Conservation (phyloP, 208 protist species). For the Spongospora subterranea region DNA sequence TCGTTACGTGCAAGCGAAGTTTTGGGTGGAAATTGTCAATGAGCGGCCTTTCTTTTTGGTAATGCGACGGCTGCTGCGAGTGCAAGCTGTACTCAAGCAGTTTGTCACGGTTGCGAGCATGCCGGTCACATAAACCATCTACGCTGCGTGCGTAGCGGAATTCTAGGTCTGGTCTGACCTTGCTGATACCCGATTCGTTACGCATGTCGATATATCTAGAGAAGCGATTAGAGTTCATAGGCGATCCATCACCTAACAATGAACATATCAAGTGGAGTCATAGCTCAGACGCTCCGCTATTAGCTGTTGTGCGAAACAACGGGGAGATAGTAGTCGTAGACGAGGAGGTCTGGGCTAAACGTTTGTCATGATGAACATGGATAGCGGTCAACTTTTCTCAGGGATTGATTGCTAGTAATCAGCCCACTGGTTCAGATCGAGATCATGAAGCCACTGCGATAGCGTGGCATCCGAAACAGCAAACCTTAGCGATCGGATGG, state of each 20-base stretch:
- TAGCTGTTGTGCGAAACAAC: neutral
- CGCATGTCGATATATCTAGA: constrained; percentile 44
- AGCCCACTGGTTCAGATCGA: neutral
- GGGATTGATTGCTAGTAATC: neutral
- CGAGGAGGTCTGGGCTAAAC: neutral
- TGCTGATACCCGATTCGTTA: no score
- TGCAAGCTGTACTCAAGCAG: no score
- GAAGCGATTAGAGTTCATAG: neutral
- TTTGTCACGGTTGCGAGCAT: no score
- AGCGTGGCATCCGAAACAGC: neutral
- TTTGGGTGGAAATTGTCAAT: no score
- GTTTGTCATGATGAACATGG: neutral
- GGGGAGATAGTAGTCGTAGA: constrained; percentile 10
- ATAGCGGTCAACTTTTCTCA: neutral
- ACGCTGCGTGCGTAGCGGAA: no score
- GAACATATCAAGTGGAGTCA: neutral
- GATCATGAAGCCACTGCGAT: neutral
- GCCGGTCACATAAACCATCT: no score
- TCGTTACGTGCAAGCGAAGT: no score
- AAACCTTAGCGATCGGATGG: constrained; percentile 30
- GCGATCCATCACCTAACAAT: neutral
- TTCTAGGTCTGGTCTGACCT: no score
- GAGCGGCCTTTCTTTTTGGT: no score
- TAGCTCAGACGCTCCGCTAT: neutral
- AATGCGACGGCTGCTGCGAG: no score